phyloP scores from a whole-genome alignment of 345 rosid genomes.

The Cardamine chenopodiifolia region DNA sequence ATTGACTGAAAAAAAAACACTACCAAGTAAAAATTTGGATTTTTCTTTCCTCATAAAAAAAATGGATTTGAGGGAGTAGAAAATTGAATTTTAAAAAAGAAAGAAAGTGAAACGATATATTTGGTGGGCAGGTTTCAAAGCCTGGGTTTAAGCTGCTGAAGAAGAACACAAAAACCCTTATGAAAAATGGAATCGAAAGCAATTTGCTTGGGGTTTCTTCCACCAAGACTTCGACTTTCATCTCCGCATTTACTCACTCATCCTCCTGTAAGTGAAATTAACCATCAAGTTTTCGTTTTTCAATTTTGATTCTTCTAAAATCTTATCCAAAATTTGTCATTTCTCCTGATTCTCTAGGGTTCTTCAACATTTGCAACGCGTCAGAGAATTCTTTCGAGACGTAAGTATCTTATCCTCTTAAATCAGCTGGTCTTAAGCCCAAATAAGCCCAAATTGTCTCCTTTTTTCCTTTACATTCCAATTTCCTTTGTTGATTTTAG shows the following conservation, averaged over 20 bases:
- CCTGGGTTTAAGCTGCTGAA: slow-evolving; percentile 31
- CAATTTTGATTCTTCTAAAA: background rate
- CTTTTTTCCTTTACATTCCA: background rate
- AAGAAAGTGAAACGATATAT: background rate
- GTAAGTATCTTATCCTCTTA: slow-evolving; percentile 30
- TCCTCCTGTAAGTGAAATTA: slow-evolving; percentile 46
- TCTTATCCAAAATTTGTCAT: slow-evolving; percentile 34
- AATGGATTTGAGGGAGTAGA: background rate
- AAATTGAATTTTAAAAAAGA: too few relatives aligned
- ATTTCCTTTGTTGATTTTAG: slow-evolving; percentile 31
- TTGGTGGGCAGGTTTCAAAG: slow-evolving; percentile 9
- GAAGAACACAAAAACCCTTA: slow-evolving; percentile 39
- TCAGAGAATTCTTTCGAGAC: slow-evolving; percentile 33
- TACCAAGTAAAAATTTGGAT: background rate
- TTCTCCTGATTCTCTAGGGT: slow-evolving; percentile 42
- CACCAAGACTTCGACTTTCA: slow-evolving; percentile 44
- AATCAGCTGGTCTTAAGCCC: background rate
- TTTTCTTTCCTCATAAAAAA: too few relatives aligned
- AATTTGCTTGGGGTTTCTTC: slow-evolving; percentile 49
- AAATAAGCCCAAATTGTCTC: background rate
- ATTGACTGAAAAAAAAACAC: background rate
- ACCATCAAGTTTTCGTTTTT: background rate
- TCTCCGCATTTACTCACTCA: slow-evolving; percentile 18
- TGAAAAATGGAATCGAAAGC: slow-evolving; percentile 55
- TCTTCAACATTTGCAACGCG: slow-evolving; percentile 34